Evolutionary conservation across 2,329 filamentous ascomycete genomes (phyloP).

Genomic region (Botrytis cinerea): DNA sequence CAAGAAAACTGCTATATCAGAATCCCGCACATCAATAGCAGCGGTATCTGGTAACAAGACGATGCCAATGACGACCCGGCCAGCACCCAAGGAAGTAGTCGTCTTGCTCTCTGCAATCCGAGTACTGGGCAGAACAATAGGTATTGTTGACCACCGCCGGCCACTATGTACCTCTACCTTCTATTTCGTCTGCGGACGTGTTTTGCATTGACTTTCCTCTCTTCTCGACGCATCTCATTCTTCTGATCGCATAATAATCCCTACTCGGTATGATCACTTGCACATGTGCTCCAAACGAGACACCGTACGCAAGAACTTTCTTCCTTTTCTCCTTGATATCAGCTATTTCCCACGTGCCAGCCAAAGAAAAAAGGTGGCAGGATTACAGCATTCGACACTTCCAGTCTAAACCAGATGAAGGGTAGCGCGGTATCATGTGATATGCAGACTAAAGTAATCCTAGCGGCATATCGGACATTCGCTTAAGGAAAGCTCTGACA

Average conservation of each 20-base stretch:
- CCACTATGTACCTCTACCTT: not conserved
- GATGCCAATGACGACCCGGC: not conserved
- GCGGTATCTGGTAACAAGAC: not conserved
- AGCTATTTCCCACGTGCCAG: not conserved
- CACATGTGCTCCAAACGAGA: not conserved
- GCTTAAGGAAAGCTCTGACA: constrained; percentile 12
- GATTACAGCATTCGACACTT: not conserved
- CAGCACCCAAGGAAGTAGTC: too few species aligned
- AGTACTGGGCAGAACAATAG: not conserved
- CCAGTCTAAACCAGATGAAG: not conserved
- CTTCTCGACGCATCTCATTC: not conserved
- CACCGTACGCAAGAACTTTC: constrained; percentile 12
- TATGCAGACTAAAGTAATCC: not conserved
- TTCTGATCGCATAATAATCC: not conserved
- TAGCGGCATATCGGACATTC: constrained; percentile 17
- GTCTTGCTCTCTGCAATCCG: not conserved
- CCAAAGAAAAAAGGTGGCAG: not conserved
- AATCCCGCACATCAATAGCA: not conserved
- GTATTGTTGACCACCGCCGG: not conserved
- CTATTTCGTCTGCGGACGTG: not conserved
- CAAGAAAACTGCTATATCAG: too few species aligned
- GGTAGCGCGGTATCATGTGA: not conserved
- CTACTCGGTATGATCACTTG: not conserved
- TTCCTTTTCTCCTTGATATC: not conserved
- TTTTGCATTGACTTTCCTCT: not conserved